phyloP scores from a whole-genome alignment of 1,139 yeast genomes.

The Diutina siamensis region DNA sequence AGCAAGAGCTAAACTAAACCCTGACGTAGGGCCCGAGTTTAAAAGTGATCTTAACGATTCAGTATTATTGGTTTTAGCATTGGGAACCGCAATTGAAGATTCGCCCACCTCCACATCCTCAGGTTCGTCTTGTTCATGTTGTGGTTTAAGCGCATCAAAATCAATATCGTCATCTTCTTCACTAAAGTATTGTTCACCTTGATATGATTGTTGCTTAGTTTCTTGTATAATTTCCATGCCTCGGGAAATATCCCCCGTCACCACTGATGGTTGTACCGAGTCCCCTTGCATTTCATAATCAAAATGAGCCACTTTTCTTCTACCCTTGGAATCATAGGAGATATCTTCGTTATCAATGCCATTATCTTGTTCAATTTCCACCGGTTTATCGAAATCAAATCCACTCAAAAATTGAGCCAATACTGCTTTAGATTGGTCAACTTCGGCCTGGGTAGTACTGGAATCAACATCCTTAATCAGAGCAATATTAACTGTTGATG shows the following conservation, averaged over 20 bases:
- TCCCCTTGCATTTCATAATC: constrained; percentile 30
- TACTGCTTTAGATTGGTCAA: constrained; percentile 28
- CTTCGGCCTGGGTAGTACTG: too few species aligned
- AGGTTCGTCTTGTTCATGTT: background rate
- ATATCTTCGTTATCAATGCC: constrained; percentile 28
- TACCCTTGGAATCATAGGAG: constrained; percentile 38
- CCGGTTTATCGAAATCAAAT: constrained; percentile 53
- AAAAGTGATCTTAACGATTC: background rate
- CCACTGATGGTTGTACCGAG: constrained; percentile 10
- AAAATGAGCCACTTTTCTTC: constrained; percentile 21
- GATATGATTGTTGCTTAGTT: constrained; percentile 14
- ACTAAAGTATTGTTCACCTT: constrained; percentile 23
- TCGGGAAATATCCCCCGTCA: constrained; percentile 10
- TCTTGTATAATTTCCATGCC: constrained; percentile 2
- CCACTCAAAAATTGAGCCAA: constrained; percentile 40
- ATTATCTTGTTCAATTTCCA: constrained; percentile 39
- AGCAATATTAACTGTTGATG: constrained; percentile 9
- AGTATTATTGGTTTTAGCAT: background rate
- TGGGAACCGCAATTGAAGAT: background rate
- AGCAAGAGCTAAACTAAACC: constrained; percentile 23
- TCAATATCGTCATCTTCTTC: constrained; percentile 30
- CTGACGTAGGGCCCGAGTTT: constrained; percentile 6
- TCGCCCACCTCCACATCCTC: background rate
- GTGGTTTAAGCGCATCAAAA: background rate
- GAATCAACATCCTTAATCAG: background rate